Evolutionary conservation across 2,329 filamentous ascomycete species (phyloP).

Genomic region (Stachybotrys elegans): DNA sequence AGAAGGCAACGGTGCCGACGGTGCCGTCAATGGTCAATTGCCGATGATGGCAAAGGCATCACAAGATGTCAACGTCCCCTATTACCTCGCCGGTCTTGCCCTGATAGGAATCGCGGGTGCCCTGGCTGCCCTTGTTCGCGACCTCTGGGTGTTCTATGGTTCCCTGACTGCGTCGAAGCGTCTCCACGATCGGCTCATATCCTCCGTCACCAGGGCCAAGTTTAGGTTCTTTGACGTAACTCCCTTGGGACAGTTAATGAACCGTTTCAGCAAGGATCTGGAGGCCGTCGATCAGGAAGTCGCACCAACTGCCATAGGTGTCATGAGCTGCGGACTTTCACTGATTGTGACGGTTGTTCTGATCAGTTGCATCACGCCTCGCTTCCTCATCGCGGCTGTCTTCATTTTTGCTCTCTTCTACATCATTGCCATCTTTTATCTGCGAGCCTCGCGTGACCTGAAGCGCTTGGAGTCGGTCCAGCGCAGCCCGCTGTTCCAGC

Average conservation of each 20-base stretch:
- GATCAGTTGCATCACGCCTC: constrained; percentile 84
- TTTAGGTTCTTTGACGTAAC: constrained; percentile 99
- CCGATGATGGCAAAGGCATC: constrained; percentile 18
- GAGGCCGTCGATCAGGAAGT: constrained; percentile 95
- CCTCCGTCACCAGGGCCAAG: constrained; percentile 76
- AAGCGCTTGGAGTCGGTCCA: constrained; percentile 94
- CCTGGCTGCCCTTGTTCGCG: constrained; percentile 73
- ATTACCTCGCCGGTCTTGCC: constrained; percentile 82
- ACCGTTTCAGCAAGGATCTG: constrained; percentile 96
- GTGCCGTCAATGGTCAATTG: constrained; percentile 9
- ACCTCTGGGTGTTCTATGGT: constrained; percentile 87
- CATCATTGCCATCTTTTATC: constrained; percentile 79
- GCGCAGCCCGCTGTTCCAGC: constrained; percentile 91
- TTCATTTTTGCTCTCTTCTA: constrained; percentile 84
- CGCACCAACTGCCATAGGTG: constrained; percentile 79
- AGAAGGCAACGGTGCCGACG: not conserved
- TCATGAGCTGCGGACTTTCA: constrained; percentile 58
- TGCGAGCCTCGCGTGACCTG: constrained; percentile 87
- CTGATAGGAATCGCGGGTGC: constrained; percentile 74
- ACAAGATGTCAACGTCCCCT: constrained; percentile 68
- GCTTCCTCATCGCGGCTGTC: constrained; percentile 78
- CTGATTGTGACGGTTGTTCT: constrained; percentile 81
- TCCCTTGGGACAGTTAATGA: constrained; percentile 93
- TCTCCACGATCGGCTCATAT: constrained; percentile 75
- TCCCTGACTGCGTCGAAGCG: constrained; percentile 83